Evolutionary conservation across 345 rosid genomes (phyloP).

Genomic region (Lepidium aucheri): DNA sequence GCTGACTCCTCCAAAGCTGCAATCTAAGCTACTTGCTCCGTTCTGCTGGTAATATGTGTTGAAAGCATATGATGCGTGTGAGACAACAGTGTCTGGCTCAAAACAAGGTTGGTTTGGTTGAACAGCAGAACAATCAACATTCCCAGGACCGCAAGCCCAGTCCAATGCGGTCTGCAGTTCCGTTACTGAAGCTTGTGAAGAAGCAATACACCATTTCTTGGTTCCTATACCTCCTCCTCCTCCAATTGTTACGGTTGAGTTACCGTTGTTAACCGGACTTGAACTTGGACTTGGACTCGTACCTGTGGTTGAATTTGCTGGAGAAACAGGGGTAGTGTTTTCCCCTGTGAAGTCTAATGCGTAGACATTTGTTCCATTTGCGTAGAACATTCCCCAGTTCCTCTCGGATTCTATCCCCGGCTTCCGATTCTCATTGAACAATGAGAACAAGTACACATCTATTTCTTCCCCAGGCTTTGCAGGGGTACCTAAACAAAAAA

Average conservation of each 20-base stretch:
- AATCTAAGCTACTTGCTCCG: constrained; percentile 67
- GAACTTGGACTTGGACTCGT: constrained; percentile 39
- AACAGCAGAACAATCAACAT: constrained; percentile 86
- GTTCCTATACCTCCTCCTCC: constrained; percentile 16
- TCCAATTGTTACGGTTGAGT: constrained; percentile 10
- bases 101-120: constrained; percentile 93
- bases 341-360: constrained; percentile 73
- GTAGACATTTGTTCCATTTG: constrained; percentile 68
- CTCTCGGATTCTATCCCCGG: constrained; percentile 82
- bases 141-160: constrained; percentile 93
- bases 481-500: constrained; percentile 48
- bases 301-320: constrained; percentile 36
- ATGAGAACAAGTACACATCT: constrained; percentile 79
- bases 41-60: constrained; percentile 84
- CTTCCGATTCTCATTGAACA: constrained; percentile 87
- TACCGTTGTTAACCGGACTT: constrained; percentile 14
- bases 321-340: constrained; percentile 32
- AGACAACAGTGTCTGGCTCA: constrained; percentile 72
- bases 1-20: constrained; percentile 76
- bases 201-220: constrained; percentile 80
- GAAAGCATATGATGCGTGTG: constrained; percentile 89
- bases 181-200: constrained; percentile 51
- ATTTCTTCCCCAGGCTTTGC: constrained; percentile 69
- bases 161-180: constrained; percentile 70
- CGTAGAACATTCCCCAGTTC: constrained; percentile 87